Conservation (phyloP, 371 early-diverging fungal genomes). For the Mucor irregularis region DNA sequence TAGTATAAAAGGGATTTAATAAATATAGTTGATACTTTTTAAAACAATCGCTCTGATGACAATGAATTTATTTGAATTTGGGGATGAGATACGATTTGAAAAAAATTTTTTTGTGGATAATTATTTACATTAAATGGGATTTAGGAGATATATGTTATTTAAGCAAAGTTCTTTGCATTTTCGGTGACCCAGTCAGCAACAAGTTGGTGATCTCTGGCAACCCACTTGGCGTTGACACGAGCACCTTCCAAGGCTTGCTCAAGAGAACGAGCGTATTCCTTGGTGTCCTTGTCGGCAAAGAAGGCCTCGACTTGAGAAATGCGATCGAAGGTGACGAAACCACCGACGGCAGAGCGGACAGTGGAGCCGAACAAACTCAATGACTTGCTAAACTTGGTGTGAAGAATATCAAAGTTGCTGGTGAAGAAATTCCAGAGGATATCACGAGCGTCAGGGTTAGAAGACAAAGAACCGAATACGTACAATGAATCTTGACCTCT, state of each 20-base stretch:
- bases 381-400: slow-evolving; percentile 69
- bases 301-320: slow-evolving; percentile 71
- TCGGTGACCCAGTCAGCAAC: slow-evolving; percentile 71
- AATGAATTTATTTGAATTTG: too few species aligned
- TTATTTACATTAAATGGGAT: background rate
- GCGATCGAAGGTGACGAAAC: slow-evolving; percentile 65
- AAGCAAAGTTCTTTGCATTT: slow-evolving; percentile 26
- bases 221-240: slow-evolving; percentile 76
- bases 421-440: slow-evolving; percentile 80
- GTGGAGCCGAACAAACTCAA: slow-evolving; percentile 77
- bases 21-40: too few species aligned
- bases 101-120: too few species aligned
- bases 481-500: slow-evolving; percentile 83
- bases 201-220: slow-evolving; percentile 69
- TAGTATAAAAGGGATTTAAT: too few species aligned
- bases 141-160: background rate
- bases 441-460: slow-evolving; percentile 64
- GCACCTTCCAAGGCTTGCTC: slow-evolving; percentile 89
- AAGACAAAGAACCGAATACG: slow-evolving; percentile 55
- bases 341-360: slow-evolving; percentile 68
- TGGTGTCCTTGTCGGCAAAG: slow-evolving; percentile 78
- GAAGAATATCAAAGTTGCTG: slow-evolving; percentile 68
- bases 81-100: too few species aligned
- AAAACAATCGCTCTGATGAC: too few species aligned
- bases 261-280: slow-evolving; percentile 68